Evolutionary conservation across 1,284 basidiomycete genomes (phyloP).

Genomic region (Irpex rosettiformis): DNA sequence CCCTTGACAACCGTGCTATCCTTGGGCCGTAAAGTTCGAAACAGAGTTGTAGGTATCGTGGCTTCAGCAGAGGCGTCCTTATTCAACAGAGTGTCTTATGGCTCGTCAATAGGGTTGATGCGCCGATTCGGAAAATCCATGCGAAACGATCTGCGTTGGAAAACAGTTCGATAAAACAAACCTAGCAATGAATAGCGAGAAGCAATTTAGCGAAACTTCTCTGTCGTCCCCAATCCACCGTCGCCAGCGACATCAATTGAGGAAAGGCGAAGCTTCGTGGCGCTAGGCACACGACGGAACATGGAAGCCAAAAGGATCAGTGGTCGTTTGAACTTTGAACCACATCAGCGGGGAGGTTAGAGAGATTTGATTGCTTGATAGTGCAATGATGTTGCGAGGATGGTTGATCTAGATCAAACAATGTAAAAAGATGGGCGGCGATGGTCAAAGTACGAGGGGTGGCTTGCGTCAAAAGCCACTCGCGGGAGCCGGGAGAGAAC

Average conservation of each 20-base stretch:
- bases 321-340: not conserved
- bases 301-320: not conserved
- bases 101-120: no score
- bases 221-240: not conserved
- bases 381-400: not conserved
- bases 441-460: not conserved
- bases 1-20: not conserved
- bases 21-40: not conserved
- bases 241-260: not conserved
- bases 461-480: not conserved
- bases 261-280: conserved; percentile 1
- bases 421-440: not conserved
- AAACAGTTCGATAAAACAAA: not conserved
- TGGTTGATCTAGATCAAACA: not conserved
- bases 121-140: no score
- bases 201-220: not conserved
- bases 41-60: not conserved
- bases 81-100: no score
- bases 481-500: not conserved
- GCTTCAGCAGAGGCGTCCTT: no score
- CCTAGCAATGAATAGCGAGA: not conserved
- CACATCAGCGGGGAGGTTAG: not conserved
- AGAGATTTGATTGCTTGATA: conserved; percentile 1
- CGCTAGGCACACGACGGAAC: not conserved
- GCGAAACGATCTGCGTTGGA: not conserved